Percentiles rank a stretch among this genome's conserved stretches.
phyloP scores from a whole-genome alignment of 345 rosid species.

The Arabis alpina region DNA sequence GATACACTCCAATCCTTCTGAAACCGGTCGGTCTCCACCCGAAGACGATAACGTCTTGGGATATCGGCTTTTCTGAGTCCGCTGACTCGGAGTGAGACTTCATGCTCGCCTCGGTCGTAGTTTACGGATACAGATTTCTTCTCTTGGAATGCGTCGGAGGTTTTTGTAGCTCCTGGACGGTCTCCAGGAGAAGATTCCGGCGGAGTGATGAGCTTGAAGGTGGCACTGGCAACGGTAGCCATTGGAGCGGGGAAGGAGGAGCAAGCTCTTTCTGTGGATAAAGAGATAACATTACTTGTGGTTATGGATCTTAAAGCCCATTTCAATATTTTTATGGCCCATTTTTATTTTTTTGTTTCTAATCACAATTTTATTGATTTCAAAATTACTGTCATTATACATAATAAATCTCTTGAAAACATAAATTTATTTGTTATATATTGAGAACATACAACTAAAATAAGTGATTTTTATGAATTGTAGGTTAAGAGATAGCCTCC shows the following conservation, averaged over 20 bases:
- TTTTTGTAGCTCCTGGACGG: slow-evolving; percentile 16
- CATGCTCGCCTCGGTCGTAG: slow-evolving; percentile 76
- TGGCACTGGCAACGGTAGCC: slow-evolving; percentile 37
- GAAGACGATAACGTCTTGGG: slow-evolving; percentile 61
- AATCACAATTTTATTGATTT: too few species aligned
- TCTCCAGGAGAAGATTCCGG: slow-evolving; percentile 34
- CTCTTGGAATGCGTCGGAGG: slow-evolving; percentile 53
- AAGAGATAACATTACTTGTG: background rate
- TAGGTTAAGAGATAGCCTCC: too few species aligned
- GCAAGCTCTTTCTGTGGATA: slow-evolving; percentile 10
- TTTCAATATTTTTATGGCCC: too few species aligned
- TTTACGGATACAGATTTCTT: slow-evolving; percentile 64
- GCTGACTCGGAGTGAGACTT: slow-evolving; percentile 57
- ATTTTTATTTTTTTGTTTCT: too few species aligned
- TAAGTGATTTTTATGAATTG: too few species aligned
- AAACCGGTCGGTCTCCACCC: slow-evolving; percentile 68
- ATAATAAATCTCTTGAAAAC: too few species aligned
- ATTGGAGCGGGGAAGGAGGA: slow-evolving; percentile 4
- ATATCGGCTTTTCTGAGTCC: slow-evolving; percentile 72
- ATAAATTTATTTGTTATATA: too few species aligned
- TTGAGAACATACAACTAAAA: too few species aligned
- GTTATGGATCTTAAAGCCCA: slow-evolving; percentile 26
- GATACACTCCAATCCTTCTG: slow-evolving; percentile 91
- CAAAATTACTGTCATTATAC: too few species aligned
- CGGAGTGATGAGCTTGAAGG: slow-evolving; percentile 29